phyloP scores from a whole-genome alignment of 2,329 filamentous ascomycete genomes.

The Colletotrichum cereale region DNA sequence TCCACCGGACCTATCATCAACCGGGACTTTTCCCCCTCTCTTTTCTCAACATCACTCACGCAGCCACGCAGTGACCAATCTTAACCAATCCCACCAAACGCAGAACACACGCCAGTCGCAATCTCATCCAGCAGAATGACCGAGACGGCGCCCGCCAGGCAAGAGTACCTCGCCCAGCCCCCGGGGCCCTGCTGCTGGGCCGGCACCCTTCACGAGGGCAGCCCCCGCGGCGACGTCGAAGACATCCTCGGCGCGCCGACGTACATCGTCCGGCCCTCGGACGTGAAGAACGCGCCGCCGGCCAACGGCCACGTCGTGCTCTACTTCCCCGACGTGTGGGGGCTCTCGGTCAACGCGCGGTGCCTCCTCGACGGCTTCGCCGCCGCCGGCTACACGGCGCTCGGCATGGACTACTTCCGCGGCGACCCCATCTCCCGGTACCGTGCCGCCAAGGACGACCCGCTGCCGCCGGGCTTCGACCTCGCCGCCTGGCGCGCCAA shows the following conservation, averaged over 20 bases:
- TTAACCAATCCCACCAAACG: background rate
- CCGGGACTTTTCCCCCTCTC: no score
- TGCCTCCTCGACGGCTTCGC: slow-evolving; percentile 62
- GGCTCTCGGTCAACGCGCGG: slow-evolving; percentile 56
- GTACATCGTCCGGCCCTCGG: slow-evolving; percentile 47
- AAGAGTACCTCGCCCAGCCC: slow-evolving; percentile 48
- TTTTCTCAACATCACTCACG: background rate
- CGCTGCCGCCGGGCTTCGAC: slow-evolving; percentile 55
- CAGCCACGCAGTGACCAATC: no score
- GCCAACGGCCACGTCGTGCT: slow-evolving; percentile 57
- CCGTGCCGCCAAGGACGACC: slow-evolving; percentile 45
- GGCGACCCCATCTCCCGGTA: slow-evolving; percentile 60
- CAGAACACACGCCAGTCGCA: background rate
- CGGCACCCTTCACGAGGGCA: slow-evolving; percentile 55
- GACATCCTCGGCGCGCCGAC: slow-evolving; percentile 53
- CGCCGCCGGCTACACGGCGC: slow-evolving; percentile 55
- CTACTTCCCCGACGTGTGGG: slow-evolving; percentile 61
- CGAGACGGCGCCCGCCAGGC: slow-evolving; percentile 7
- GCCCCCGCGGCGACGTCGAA: slow-evolving; percentile 50
- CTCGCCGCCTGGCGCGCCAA: slow-evolving; percentile 62
- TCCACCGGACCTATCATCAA: background rate
- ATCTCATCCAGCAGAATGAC: background rate
- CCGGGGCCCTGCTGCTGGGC: slow-evolving; percentile 54
- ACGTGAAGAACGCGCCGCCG: slow-evolving; percentile 11
- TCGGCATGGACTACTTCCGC: slow-evolving; percentile 60